A percentile compares a stretch with the other conserved stretches of the same genome.
Evolutionary conservation across 208 protist species (phyloP).

Genomic region (Wallacemonas sp.): DNA sequence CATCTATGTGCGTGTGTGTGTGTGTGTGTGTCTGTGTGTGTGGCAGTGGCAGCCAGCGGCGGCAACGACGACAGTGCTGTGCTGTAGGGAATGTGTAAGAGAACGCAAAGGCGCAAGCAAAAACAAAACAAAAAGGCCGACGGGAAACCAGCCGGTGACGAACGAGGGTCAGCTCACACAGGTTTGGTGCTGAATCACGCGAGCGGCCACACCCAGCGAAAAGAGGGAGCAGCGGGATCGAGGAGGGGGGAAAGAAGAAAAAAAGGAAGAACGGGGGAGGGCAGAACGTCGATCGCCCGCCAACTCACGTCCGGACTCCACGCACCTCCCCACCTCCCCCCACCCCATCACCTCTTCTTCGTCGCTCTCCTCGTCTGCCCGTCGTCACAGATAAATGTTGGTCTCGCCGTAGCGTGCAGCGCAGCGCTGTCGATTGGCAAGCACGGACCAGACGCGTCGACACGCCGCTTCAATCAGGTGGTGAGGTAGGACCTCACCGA

Average conservation of each 20-base stretch:
- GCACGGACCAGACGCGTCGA: slow-evolving; percentile 26
- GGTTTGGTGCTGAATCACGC: too few species aligned
- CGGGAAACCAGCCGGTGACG: too few species aligned
- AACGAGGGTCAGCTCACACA: too few species aligned
- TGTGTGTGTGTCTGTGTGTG: too few species aligned
- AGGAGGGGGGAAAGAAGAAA: slow-evolving; percentile 5
- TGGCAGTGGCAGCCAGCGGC: too few species aligned
- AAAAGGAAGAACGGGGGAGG: neutral
- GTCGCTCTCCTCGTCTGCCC: neutral
- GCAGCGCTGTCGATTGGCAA: slow-evolving; percentile 25
- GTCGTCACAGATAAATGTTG: slow-evolving; percentile 7
- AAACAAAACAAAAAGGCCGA: slow-evolving; percentile 7
- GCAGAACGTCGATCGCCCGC: neutral
- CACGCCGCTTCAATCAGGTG: slow-evolving; percentile 17
- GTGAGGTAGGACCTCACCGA: slow-evolving; percentile 15
- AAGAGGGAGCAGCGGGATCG: neutral
- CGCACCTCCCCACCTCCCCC: too few species aligned
- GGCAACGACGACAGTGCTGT: too few species aligned
- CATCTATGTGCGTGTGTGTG: too few species aligned
- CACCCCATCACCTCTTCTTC: neutral
- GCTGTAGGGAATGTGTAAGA: neutral
- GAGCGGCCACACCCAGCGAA: too few species aligned
- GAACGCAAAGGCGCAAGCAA: slow-evolving; percentile 3
- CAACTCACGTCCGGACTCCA: too few species aligned
- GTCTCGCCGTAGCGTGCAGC: neutral